phyloP scores from a whole-genome alignment of 345 rosid species.

The Eucalyptus microcorys region DNA sequence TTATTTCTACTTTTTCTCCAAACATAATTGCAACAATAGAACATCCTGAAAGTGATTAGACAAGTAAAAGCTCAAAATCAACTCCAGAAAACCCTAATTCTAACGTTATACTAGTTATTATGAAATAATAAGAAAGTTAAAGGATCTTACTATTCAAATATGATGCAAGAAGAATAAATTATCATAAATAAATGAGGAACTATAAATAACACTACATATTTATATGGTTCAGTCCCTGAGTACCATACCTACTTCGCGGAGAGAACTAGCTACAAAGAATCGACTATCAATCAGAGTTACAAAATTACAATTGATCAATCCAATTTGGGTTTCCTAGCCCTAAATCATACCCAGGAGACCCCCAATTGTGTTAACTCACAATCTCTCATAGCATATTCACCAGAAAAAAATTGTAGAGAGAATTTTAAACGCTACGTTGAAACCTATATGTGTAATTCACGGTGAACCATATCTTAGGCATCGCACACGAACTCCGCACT shows the following conservation, averaged over 20 bases:
- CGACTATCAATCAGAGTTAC: neutral
- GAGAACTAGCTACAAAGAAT: accelerated
- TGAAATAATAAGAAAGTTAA: neutral
- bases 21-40: neutral
- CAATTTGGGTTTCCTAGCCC: neutral
- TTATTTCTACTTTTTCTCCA: neutral
- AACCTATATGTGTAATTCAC: neutral
- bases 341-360: neutral
- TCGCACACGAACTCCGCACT: neutral
- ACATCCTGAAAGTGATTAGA: neutral
- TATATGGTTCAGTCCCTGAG: accelerated
- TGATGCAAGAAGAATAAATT: neutral
- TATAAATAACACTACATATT: neutral
- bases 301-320: neutral
- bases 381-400: neutral
- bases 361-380: neutral
- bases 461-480: neutral
- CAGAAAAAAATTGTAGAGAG: neutral
- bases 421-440: neutral
- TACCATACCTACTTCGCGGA: accelerated
- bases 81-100: neutral
- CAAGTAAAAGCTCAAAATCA: neutral
- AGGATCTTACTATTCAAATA: neutral
- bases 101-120: accelerated
- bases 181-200: neutral